Evolutionary conservation across 352 stramenopile genomes (phyloP).

Genomic region (Blastocystis sp.): DNA sequence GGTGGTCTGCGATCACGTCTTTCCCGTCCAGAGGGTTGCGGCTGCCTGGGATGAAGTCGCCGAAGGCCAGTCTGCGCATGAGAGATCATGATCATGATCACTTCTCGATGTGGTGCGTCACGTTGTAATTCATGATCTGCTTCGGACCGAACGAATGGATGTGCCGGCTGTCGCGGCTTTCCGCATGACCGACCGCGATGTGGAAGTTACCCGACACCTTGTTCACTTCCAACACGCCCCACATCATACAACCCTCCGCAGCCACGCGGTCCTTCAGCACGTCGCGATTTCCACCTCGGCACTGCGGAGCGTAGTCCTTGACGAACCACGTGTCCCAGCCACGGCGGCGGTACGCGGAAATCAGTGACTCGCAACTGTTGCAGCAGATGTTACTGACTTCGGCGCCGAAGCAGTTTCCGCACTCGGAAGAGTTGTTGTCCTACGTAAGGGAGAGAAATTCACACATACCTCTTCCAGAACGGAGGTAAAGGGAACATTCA

Average conservation of each 20-base stretch:
- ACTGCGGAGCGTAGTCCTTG: slow-evolving; percentile 51
- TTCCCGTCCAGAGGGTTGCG: slow-evolving; percentile 48
- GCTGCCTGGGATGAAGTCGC: slow-evolving; percentile 37
- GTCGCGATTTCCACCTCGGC: slow-evolving; percentile 59
- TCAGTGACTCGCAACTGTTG: slow-evolving; percentile 65
- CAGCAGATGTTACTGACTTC: slow-evolving; percentile 62
- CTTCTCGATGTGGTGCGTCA: slow-evolving; percentile 72
- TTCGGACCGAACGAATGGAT: slow-evolving; percentile 75
- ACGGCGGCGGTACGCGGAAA: background rate
- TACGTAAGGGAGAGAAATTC: background rate
- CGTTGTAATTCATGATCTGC: slow-evolving; percentile 73
- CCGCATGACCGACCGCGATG: slow-evolving; percentile 73
- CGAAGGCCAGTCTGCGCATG: slow-evolving; percentile 56
- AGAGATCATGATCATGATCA: slow-evolving; percentile 58
- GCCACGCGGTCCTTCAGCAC: slow-evolving; percentile 67
- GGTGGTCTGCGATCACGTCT: background rate
- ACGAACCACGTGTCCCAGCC: slow-evolving; percentile 56
- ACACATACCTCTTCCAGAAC: slow-evolving; percentile 27
- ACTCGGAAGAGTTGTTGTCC: background rate
- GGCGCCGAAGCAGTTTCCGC: slow-evolving; percentile 37
- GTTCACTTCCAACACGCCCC: slow-evolving; percentile 73
- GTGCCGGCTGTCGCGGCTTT: slow-evolving; percentile 65
- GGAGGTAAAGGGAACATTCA: slow-evolving; percentile 18
- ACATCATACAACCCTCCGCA: slow-evolving; percentile 58
- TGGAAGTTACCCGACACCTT: slow-evolving; percentile 78